Evolutionary conservation across 2,329 filamentous ascomycete genomes (phyloP), one percentile per base, ranked within the genome.

Genomic region (Metarhizium rileyi): DNA sequence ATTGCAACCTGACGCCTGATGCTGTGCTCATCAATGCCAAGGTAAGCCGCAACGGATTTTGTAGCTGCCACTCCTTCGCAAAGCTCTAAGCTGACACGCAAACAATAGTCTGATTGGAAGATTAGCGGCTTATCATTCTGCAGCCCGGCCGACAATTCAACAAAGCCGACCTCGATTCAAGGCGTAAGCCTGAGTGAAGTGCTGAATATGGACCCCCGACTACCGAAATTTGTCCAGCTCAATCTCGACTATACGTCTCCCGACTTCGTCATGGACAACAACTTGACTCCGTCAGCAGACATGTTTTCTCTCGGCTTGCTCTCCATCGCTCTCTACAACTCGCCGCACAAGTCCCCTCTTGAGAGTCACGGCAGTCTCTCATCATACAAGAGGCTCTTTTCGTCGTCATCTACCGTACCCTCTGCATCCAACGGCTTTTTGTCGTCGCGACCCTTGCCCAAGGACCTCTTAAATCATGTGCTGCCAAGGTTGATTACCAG

Each of bases 21-120:
- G 87, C 90, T 18, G 83, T 98, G 55, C 85, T 95, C 56, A 82
- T 98, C 66, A 98, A 98, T 69, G 81, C 87, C 38, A 98, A 98
- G 80, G 84, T 80, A 70, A 53, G 77, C 20, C 12, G 1, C 38
- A 3, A 20, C 20, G n/a, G n/a, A 38, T n/a, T 38, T 9, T 7
- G 7, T n/a, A 9, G 5, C 8, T 20, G 5, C 35, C 35, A 5
- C 7, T 38, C 5, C n/a, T 20, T 20, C 20, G n/a, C n/a, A 16
- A 5, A 23, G 30, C 25, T 18, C n/a, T 20, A n/a, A n/a, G 16
- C 27, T 33, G 8, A 46, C 20, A 33, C 12, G 18, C 5, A 23
- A 26, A 2, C 51, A 53, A 60, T 60, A 87, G 84, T 95, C 88
- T 44, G 93, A 98, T 67, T 98, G 93, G 93, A 98, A 98, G 66